Percentiles rank a stretch among this genome's conserved stretches.
These are phyloP conservation scores for Epicoccum sorghinum DNA, from an alignment of 2,329 filamentous ascomycete species.

Conservation along the genomic window DNA sequence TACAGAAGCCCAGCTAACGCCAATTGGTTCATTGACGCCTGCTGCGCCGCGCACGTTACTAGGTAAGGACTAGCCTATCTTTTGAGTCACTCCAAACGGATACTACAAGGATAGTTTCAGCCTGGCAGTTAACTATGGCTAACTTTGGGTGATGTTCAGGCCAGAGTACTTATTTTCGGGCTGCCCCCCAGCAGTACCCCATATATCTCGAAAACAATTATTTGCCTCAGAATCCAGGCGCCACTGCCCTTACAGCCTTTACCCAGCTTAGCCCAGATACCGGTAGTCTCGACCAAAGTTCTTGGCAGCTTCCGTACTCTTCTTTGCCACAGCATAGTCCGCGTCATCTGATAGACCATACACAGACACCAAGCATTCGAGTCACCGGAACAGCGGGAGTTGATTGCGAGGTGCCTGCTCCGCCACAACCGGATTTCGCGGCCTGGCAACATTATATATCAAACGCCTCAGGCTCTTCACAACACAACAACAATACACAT, in stretches of 20 bases:
- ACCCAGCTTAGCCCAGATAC: constrained; percentile 33
- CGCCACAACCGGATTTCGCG: constrained; percentile 42
- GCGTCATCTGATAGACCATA: constrained; percentile 43
- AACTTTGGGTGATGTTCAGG: constrained; percentile 31
- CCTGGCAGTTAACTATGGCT: constrained; percentile 26
- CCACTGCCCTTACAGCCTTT: constrained; percentile 39
- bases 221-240: constrained; percentile 39
- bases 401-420: constrained; percentile 36
- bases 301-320: constrained; percentile 37
- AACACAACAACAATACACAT: constrained; percentile 28
- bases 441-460: constrained; percentile 35
- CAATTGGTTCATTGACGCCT: constrained; percentile 14
- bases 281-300: constrained; percentile 20
- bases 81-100: constrained; percentile 33
- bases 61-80: constrained; percentile 28
- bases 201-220: constrained; percentile 28
- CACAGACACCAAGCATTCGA: constrained; percentile 36
- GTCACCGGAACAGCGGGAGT: constrained; percentile 35
- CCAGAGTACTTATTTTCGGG: constrained; percentile 40
- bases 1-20: constrained; percentile 19
- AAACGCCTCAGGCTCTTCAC: constrained; percentile 40
- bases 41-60: constrained; percentile 24
- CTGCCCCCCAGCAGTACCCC: constrained; percentile 31
- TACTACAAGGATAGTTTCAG: constrained; percentile 32
- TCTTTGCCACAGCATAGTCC: constrained; percentile 40